phyloP scores from a whole-genome alignment of 345 rosid species.

The Chamaenerion angustifolium region DNA sequence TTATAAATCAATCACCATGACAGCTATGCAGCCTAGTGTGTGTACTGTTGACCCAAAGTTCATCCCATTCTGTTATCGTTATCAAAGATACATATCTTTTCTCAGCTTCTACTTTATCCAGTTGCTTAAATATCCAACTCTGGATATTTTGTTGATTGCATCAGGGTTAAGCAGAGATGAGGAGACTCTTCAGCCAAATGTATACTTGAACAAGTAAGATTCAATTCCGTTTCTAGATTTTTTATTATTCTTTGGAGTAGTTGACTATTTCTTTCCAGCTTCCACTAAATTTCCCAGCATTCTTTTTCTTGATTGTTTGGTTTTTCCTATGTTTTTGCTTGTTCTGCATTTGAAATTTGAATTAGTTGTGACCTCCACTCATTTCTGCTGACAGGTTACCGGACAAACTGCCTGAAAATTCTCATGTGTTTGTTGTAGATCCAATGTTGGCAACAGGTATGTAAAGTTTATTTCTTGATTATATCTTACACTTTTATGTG shows the following conservation, averaged over 20 bases:
- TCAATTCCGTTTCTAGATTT: not conserved
- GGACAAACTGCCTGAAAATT: conserved; percentile 41
- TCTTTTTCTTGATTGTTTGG: not conserved
- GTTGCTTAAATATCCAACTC: no score
- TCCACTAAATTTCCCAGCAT: no score
- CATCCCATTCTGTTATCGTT: not conserved
- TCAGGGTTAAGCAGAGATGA: conserved; percentile 70
- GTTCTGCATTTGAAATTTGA: not conserved
- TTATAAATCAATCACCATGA: no score
- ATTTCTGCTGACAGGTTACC: conserved; percentile 49
- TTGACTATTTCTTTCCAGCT: no score
- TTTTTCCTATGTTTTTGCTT: not conserved
- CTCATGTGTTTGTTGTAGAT: conserved; percentile 73
- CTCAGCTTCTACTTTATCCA: no score
- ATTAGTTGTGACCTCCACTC: no score
- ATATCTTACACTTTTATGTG: not conserved
- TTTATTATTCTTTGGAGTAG: no score
- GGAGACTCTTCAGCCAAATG: conserved; percentile 70
- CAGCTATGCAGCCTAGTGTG: no score
- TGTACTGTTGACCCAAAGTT: no score
- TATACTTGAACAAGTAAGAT: conserved; percentile 78
- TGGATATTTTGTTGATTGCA: conserved; percentile 1
- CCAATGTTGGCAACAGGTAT: conserved; percentile 92
- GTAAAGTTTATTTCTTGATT: not conserved
- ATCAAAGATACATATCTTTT: not conserved